A percentile compares a stretch with the other conserved stretches of the same genome.
Evolutionary conservation across 495 filamentous ascomycete species (phyloP).

Genomic region (Penicillium cataractarum): DNA sequence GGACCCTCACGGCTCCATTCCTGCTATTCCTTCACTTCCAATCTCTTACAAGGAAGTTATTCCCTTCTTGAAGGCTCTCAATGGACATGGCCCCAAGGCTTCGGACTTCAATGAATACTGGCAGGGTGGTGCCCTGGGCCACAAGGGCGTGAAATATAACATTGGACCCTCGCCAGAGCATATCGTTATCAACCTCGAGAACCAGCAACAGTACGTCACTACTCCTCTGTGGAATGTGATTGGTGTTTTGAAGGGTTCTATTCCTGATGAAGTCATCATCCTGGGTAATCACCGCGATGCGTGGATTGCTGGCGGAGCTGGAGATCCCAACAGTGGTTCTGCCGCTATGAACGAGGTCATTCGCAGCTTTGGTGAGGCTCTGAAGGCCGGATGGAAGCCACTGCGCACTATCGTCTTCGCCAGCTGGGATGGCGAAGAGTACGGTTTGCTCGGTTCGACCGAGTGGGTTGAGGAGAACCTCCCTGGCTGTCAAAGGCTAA

Average conservation of each 20-base stretch:
- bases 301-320: slow-evolving; percentile 88
- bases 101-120: slow-evolving; percentile 75
- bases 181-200: slow-evolving; percentile 78
- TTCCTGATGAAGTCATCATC: slow-evolving; percentile 83
- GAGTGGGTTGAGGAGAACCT: slow-evolving; percentile 84
- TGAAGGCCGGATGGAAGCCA: slow-evolving; percentile 80
- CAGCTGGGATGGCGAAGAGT: slow-evolving; percentile 79
- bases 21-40: slow-evolving; percentile 88
- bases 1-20: slow-evolving; percentile 67
- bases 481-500: slow-evolving; percentile 76
- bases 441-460: slow-evolving; percentile 69
- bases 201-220: slow-evolving; percentile 85
- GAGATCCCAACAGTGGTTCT: slow-evolving; percentile 85
- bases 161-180: slow-evolving; percentile 82
- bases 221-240: slow-evolving; percentile 96
- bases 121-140: slow-evolving; percentile 70
- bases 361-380: slow-evolving; percentile 76
- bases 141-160: slow-evolving; percentile 89
- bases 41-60: slow-evolving; percentile 87
- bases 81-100: slow-evolving; percentile 81
- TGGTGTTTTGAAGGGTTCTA: slow-evolving; percentile 88
- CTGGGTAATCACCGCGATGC: slow-evolving; percentile 97
- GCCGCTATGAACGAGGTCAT: slow-evolving; percentile 87
- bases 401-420: slow-evolving; percentile 78
- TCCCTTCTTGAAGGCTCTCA: slow-evolving; percentile 84